Evolutionary conservation across 257 asterid species (phyloP).

Genomic region (Eustoma russellianum): DNA sequence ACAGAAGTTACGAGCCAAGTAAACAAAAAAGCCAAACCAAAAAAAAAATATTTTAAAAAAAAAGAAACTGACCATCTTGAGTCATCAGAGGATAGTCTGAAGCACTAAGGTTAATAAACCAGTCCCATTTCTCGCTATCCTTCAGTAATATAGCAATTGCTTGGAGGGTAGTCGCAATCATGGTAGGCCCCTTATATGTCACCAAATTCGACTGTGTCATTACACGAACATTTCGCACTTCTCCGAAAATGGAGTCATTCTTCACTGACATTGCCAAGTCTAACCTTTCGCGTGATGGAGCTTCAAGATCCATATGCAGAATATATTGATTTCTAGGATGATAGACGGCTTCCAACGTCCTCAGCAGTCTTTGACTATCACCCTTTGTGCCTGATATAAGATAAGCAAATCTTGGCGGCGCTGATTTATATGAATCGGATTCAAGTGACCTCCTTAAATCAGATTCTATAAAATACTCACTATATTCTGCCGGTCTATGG

Average conservation of each 20-base stretch:
- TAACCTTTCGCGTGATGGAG: constrained; percentile 89
- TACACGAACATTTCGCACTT: constrained; percentile 86
- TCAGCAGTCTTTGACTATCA: constrained; percentile 85
- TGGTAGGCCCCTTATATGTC: constrained; percentile 94
- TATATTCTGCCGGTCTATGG: constrained; percentile 30
- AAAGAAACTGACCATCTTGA: constrained; percentile 89
- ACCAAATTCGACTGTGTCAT: constrained; percentile 98
- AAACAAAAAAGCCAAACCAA: constrained; percentile 1
- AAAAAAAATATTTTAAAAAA: too few relatives aligned
- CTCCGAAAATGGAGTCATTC: constrained; percentile 67
- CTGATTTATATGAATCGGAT: constrained; percentile 20
- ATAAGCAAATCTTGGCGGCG: constrained; percentile 92
- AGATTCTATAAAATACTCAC: constrained; percentile 56
- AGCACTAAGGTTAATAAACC: constrained; percentile 99
- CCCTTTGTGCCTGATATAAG: constrained; percentile 96
- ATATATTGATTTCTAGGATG: constrained; percentile 93
- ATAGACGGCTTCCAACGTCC: constrained; percentile 86
- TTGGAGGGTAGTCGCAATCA: constrained; percentile 95
- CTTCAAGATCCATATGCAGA: constrained; percentile 98
- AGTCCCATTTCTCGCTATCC: constrained; percentile 83
- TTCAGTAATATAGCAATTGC: constrained; percentile 81
- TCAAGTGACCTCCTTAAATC: constrained; percentile 45
- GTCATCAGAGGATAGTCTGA: constrained; percentile 97
- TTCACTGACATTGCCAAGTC: constrained; percentile 82
- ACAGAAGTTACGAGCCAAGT: too few relatives aligned